phyloP scores from a whole-genome alignment of 257 asterid species.

The Catharanthus roseus region DNA sequence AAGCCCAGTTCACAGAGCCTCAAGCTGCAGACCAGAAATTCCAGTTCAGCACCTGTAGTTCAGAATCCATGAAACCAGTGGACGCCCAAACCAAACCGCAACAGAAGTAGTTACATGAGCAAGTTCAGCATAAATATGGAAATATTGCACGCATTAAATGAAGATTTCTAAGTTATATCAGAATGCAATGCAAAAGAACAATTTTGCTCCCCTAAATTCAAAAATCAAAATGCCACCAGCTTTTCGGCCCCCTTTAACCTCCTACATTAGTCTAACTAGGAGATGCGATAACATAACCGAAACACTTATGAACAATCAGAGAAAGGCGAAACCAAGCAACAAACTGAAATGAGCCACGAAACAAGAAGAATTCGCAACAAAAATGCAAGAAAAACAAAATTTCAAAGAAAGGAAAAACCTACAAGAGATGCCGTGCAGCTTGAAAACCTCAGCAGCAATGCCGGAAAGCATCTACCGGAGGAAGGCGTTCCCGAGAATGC shows the following conservation, averaged over 20 bases:
- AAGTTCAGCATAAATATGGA: neutral
- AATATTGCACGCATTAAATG: neutral
- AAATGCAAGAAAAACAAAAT: neutral
- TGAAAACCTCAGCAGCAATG: slow-evolving; percentile 11
- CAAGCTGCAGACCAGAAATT: slow-evolving; percentile 2
- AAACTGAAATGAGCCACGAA: neutral
- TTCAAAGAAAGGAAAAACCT: slow-evolving; percentile 1
- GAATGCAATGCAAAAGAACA: slow-evolving; percentile 3
- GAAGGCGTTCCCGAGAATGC: slow-evolving; percentile 5
- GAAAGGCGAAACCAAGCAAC: neutral
- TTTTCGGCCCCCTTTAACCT: neutral
- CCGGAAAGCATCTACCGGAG: slow-evolving; percentile 9
- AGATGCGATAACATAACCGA: neutral
- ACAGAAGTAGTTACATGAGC: neutral
- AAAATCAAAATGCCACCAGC: neutral
- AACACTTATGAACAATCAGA: neutral
- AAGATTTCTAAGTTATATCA: neutral
- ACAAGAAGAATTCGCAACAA: neutral
- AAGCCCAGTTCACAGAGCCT: slow-evolving; percentile 5
- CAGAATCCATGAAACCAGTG: neutral
- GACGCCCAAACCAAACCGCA: neutral
- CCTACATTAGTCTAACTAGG: slow-evolving; percentile 1
- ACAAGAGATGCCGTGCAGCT: slow-evolving; percentile 7
- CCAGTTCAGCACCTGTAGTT: slow-evolving; percentile 20
- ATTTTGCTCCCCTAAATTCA: neutral